Base-by-base conservation (phyloP, 2,329 filamentous ascomycete genomes). In the Trichophyton rubrum region DNA sequence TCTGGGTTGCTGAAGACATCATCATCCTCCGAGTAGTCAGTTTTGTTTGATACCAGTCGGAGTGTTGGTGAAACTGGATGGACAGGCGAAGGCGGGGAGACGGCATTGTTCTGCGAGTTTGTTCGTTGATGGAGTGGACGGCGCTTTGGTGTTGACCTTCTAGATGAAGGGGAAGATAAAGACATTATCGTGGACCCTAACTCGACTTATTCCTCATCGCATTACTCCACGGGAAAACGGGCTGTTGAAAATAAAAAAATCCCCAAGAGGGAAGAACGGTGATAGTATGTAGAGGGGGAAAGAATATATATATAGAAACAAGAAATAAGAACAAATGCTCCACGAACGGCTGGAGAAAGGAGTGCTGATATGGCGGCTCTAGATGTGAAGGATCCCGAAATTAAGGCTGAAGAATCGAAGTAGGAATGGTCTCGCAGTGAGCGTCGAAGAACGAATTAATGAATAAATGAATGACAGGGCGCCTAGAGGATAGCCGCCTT, bases 41-140 rank as follows among this genome's bases (percentile, higher is more conserved):
- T 49, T 61, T 71, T 65, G 27, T 74, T 70, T 61, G 68, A 70
- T 30, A 72, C 67, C 57, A 74, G 64, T 43, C 75, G 74, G 45
- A 74, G 64, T 9, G 73, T 73, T 4, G 55, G 38, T 2, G 55
- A 57, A 53, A 53, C 15, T 30, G 51, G 51, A 6, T 27, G 27
- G 20, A 15, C 13, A 27, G 53, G 27, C n/a, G 69, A 65, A n/a
- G 69, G 63, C 3, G 69, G 69, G 7, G 73, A 71, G 59, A 67
- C 65, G 66, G 76, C 72, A 63, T 79, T 79, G 51, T 71, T 72
- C 60, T 78, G 73, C 33, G 77, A 78, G 43, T 72, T 71, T 24
- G 69, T 75, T 64, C 76, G 73, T 68, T 79, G 77, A 68, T 77
- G 74, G 59, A 79, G 72, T 61, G 74, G 73, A 65, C 70, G 72